Conservation (phyloP, 768 basidiomycete species). For the Lentinus brumalis region DNA sequence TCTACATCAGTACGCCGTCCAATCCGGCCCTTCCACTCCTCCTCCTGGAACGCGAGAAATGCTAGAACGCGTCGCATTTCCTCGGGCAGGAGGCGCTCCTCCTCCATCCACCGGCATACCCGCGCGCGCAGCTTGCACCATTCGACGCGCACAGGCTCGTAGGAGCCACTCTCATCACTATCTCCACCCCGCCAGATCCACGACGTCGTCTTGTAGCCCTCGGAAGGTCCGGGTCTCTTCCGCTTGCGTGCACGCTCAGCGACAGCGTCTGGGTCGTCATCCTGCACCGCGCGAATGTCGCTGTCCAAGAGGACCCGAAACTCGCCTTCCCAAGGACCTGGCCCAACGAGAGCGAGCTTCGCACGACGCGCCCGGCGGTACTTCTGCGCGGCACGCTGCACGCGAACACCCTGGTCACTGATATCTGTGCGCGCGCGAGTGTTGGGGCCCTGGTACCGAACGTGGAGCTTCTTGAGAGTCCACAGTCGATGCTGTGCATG, state of each 20-base stretch:
- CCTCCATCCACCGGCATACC: conserved; percentile 14
- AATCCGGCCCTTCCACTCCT: not conserved
- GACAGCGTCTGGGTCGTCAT: not conserved
- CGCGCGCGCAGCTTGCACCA: conserved; percentile 12
- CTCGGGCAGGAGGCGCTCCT: conserved; percentile 13
- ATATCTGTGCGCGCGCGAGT: conserved; percentile 6
- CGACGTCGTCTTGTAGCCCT: not conserved
- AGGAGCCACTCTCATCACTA: not conserved
- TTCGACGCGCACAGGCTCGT: conserved; percentile 4
- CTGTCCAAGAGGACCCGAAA: not conserved
- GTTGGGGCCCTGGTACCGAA: conserved; percentile 13
- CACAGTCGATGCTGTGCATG: conserved; percentile 17
- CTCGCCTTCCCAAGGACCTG: not conserved
- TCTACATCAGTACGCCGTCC: not conserved
- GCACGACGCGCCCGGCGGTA: not conserved
- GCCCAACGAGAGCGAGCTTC: not conserved
- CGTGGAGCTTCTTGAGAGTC: conserved; percentile 13
- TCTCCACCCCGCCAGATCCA: conserved; percentile 1
- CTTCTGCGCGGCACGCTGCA: not conserved
- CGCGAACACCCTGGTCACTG: not conserved
- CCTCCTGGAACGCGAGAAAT: not conserved
- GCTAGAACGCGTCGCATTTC: conserved; percentile 14
- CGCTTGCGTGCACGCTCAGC: not conserved
- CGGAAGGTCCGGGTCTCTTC: not conserved
- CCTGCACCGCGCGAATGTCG: not conserved